Percentiles rank a stretch among this genome's conserved stretches.
Conservation (phyloP, 1,139 yeast species). For the Debaryomyces robertsiae region DNA sequence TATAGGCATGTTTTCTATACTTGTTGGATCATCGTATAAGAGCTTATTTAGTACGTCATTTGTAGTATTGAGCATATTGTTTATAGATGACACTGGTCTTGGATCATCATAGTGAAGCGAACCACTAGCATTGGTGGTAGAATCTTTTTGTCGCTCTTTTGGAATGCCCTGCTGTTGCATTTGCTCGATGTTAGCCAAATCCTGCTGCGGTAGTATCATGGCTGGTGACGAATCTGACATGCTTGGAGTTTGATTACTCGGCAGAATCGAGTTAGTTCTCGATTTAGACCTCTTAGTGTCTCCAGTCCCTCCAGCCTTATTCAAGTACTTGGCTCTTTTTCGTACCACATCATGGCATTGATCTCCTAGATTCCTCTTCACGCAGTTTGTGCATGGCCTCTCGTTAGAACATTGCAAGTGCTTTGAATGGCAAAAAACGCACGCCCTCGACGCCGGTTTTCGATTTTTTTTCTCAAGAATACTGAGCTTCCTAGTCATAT, state of each 20-base stretch:
- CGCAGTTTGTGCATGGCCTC: constrained; percentile 72
- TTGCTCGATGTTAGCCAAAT: constrained; percentile 1
- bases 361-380: constrained; percentile 57
- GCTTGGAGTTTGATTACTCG: constrained; percentile 6
- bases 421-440: constrained; percentile 69
- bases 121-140: background rate
- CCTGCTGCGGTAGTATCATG: background rate
- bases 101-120: constrained; percentile 3
- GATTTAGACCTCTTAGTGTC: constrained; percentile 8
- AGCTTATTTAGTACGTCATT: constrained; percentile 41
- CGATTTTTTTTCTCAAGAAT: constrained; percentile 54
- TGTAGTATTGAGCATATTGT: constrained; percentile 38
- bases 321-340: constrained; percentile 52
- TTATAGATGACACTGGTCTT: constrained; percentile 7
- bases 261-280: constrained; percentile 11
- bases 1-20: constrained; percentile 23
- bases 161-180: constrained; percentile 4
- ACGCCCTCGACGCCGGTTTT: constrained; percentile 67
- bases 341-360: constrained; percentile 62
- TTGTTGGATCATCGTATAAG: constrained; percentile 17
- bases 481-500: constrained; percentile 64
- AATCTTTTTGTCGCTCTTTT: background rate
- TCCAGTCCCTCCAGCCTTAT: constrained; percentile 8
- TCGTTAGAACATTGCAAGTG: constrained; percentile 65
- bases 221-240: background rate